These are phyloP conservation scores for Bertia moriformis DNA, from an alignment of 2,329 filamentous ascomycete species.

Conservation along the genomic window DNA sequence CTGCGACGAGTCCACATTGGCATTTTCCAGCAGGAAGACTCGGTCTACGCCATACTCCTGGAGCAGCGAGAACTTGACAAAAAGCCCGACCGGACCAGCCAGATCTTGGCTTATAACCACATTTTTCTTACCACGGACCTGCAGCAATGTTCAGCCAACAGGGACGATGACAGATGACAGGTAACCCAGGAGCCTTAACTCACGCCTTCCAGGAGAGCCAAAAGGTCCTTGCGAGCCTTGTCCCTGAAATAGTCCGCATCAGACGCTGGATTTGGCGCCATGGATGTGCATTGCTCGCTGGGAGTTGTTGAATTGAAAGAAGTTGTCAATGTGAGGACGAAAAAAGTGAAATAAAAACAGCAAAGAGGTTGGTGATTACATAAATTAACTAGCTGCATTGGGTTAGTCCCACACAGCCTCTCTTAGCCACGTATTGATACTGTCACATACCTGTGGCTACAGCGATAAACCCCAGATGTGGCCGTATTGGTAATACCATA, in stretches of 20 bases:
- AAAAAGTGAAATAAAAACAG: not conserved
- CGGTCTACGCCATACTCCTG: conserved; percentile 58
- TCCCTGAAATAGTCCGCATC: conserved; percentile 29
- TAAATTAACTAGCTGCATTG: too few species aligned
- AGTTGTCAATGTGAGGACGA: conserved; percentile 2
- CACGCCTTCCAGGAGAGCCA: conserved; percentile 51
- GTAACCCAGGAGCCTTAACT: conserved; percentile 24
- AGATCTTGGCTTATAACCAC: conserved; percentile 49
- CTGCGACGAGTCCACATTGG: conserved; percentile 48
- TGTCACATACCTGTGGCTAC: too few species aligned
- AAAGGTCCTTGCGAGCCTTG: conserved; percentile 40
- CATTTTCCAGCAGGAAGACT: conserved; percentile 55
- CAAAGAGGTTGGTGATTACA: too few species aligned
- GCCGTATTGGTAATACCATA: too few species aligned
- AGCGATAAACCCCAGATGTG: too few species aligned
- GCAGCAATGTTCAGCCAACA: conserved; percentile 5
- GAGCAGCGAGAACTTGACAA: conserved; percentile 46
- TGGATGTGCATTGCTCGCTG: conserved; percentile 10
- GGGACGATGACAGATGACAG: conserved; percentile 3
- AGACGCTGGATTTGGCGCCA: conserved; percentile 24
- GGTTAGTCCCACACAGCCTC: too few species aligned
- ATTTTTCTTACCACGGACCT: conserved; percentile 58
- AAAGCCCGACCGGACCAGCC: conserved; percentile 45
- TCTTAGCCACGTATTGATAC: too few species aligned
- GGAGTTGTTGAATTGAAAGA: conserved; percentile 8